Percentiles rank a stretch among this genome's conserved stretches.
These are phyloP conservation scores for Nemania bipapillata DNA, from an alignment of 2,329 filamentous ascomycete species.

Conservation along the genomic window DNA sequence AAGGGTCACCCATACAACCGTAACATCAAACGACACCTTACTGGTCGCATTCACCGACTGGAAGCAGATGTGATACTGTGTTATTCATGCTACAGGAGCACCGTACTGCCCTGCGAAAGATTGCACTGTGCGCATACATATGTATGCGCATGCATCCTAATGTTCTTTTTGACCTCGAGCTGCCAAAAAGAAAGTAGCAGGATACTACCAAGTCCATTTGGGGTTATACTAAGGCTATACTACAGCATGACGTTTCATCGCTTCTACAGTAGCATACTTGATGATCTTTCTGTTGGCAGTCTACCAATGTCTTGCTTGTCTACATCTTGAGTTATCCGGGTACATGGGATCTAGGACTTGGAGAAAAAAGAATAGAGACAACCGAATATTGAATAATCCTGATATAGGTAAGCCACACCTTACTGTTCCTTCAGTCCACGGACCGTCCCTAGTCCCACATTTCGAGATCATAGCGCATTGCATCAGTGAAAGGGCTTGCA, in stretches of 20 bases:
- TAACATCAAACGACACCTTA: background rate
- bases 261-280: background rate
- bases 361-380: background rate
- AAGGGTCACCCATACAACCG: background rate
- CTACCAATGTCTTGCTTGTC: background rate
- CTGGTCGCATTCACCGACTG: background rate
- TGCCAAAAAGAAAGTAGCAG: background rate
- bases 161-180: background rate
- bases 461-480: too few species aligned
- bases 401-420: background rate
- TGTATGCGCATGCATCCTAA: background rate
- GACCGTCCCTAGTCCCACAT: too few species aligned
- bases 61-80: background rate
- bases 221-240: background rate
- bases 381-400: background rate
- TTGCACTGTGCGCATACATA: conserved; percentile 7
- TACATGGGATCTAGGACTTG: background rate
- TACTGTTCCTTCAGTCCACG: background rate
- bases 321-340: background rate
- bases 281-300: background rate
- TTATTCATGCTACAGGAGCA: background rate
- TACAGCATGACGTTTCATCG: background rate
- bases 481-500: too few species aligned
- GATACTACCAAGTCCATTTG: background rate
- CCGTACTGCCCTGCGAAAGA: background rate